Conservation (phyloP, 1,139 yeast species). For the Hyphopichia pseudoburtonii region DNA sequence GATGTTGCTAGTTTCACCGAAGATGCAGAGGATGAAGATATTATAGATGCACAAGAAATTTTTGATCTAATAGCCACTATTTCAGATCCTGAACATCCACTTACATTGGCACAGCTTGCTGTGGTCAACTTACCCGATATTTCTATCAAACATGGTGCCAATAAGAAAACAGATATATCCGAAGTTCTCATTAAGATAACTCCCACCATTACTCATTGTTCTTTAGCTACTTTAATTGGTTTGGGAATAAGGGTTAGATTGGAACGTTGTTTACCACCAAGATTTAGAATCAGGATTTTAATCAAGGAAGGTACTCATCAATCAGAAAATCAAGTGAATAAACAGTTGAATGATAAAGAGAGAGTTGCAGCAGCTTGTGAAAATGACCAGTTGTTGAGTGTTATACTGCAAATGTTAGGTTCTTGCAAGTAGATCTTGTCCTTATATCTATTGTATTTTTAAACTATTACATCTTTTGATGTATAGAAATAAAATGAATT, state of each 20-base stretch:
- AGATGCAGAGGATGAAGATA: conserved; percentile 53
- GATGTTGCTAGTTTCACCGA: conserved; percentile 11
- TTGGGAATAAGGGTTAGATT: conserved; percentile 89
- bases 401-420: conserved; percentile 87
- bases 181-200: conserved; percentile 84
- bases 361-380: conserved; percentile 99
- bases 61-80: conserved; percentile 76
- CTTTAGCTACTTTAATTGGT: conserved; percentile 93
- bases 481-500: no score
- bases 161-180: conserved; percentile 53
- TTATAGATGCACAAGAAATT: conserved; percentile 66
- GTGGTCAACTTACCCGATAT: conserved; percentile 89
- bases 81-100: conserved; percentile 97
- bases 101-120: conserved; percentile 90
- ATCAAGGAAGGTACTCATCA: conserved; percentile 94
- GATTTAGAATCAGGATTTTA: conserved; percentile 76
- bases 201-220: conserved; percentile 97
- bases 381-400: conserved; percentile 84
- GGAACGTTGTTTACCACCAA: conserved; percentile 83
- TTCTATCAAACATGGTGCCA: conserved; percentile 56
- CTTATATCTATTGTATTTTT: no score
- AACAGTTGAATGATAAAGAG: conserved; percentile 95
- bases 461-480: no score
- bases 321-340: conserved; percentile 92
- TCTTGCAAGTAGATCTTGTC: conserved; percentile 52